phyloP scores from a whole-genome alignment of 371 early-diverging fungal genomes.

The Batkoa obscura region DNA sequence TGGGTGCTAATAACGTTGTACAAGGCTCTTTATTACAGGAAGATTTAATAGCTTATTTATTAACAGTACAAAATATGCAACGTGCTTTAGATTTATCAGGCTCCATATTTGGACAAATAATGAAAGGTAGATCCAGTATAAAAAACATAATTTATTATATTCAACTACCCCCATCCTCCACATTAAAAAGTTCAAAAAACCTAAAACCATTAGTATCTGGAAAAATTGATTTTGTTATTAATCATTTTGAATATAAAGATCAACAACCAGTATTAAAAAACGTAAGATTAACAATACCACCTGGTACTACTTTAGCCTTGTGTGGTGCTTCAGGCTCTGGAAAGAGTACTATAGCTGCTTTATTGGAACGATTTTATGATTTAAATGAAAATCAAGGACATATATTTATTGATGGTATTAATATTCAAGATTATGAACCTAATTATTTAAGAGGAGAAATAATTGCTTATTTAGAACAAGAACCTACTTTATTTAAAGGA shows the following conservation, averaged over 20 bases:
- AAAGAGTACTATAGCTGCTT: constrained; percentile 48
- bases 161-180: background rate
- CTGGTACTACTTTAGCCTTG: constrained; percentile 37
- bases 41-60: constrained; percentile 52
- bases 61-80: constrained; percentile 58
- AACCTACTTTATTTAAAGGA: constrained; percentile 64
- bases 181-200: background rate
- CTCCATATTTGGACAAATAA: constrained; percentile 51
- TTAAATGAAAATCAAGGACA: constrained; percentile 20
- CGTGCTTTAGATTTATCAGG: constrained; percentile 47
- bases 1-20: constrained; percentile 50
- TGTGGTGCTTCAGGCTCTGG: constrained; percentile 40
- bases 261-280: constrained; percentile 34
- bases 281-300: constrained; percentile 38
- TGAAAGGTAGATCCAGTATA: constrained; percentile 15
- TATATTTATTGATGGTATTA: constrained; percentile 34
- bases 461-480: constrained; percentile 56
- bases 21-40: constrained; percentile 41
- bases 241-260: constrained; percentile 25
- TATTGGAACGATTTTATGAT: constrained; percentile 47
- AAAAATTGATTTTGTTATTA: background rate
- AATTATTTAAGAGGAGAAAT: constrained; percentile 37
- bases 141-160: background rate
- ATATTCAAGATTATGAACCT: constrained; percentile 28
- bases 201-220: no score